Evolutionary conservation across 805 yeast species (phyloP), one percentile per base, ranked within the genome.

Genomic region (Candida fluviatilis): DNA sequence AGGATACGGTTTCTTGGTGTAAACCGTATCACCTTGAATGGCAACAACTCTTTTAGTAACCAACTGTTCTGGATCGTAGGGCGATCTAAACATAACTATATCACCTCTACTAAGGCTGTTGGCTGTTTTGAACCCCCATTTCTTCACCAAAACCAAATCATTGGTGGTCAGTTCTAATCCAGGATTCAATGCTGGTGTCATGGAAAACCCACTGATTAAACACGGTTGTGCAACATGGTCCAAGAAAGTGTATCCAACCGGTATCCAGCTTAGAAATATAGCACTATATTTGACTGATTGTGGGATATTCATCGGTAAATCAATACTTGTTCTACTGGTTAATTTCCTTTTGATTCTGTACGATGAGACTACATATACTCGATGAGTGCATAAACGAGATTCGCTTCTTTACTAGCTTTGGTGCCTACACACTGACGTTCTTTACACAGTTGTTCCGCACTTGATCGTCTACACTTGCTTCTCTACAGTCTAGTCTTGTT

Each of bases 101-200:
- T 90, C 96, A 31, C 88, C 80, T 3, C 75, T 60, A 8, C 69
- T 46, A 13, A 82, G 53, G 15, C 74, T 64, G 10, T 68, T 61
- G 2, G 78, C 71, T 27, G 60, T 52, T 37, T 73, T 69, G 12
- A 76, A 58, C 18, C 76, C 74, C 61, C 66, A 80, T 54, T 85
- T 86, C 75, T 83, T 77, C 13, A 90, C 66, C 2, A 85, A 49
- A 1, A 86, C 88, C 62, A 82, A 73, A 51, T 83, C 89, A 4
- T 65, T 64, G 40, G 60, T 48, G 47, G 68, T 57, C 38, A 65
- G 58, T 46, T 60, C 60, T 32, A 59, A 71, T 15, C 75, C 76
- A 0, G 95, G 91, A 58, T 90, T 90, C 52, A 89, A 74, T 0
- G 95, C 78, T 1, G 97, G 97, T 37, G 84, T 71, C 98, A 90